Evolutionary conservation across 768 basidiomycete genomes (phyloP), one percentile per base, ranked within the genome.

Genomic region (Phaeotremella fagi): DNA sequence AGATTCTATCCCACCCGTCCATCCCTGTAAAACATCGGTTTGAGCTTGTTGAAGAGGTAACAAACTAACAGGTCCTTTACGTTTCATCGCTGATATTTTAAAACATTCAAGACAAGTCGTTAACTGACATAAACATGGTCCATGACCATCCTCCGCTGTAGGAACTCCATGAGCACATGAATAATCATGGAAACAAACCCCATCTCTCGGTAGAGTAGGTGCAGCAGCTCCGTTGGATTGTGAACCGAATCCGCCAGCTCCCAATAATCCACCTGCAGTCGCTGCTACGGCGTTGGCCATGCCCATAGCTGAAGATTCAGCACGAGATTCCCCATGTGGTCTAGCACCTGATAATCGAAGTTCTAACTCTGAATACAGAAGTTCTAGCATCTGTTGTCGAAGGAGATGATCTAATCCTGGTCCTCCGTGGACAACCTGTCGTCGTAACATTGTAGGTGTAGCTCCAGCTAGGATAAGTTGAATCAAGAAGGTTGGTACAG

Each of bases 381-480:
- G 50, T 29, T 66, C 50, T 16, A 70, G 58, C 58, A 74, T 71
- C 24, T 74, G 67, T 6, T 55, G 45, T 36, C 69, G 64, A 44
- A 72, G 66, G 15, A 74, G 46, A 11, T 62, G 50, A 43, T 74
- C 73, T 44, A 74, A 53, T 1, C 48, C 50, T 29, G 62, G 61
- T 28, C 73, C 73, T 29, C 71, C 73, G 48, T 74, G 66, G 29
- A 74, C 66, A 41, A 74, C 68, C n/a, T 62, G 57, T 14, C 63
- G 56, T 3, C 73, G 71, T 18, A 74, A 63, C 38, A 72, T 71
- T 2, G 59, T 59, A 0, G 73, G 70, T 0, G 63, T 61, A 3
- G 66, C 54, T 20, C 66, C 69, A 18, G 64, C 59, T 31, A 70
- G 59, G 52, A 74, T 74, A 46, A 74, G 62, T 22, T 70, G 63